Base-by-base conservation (phyloP, 495 filamentous ascomycete species). In the Xylaria curta region DNA sequence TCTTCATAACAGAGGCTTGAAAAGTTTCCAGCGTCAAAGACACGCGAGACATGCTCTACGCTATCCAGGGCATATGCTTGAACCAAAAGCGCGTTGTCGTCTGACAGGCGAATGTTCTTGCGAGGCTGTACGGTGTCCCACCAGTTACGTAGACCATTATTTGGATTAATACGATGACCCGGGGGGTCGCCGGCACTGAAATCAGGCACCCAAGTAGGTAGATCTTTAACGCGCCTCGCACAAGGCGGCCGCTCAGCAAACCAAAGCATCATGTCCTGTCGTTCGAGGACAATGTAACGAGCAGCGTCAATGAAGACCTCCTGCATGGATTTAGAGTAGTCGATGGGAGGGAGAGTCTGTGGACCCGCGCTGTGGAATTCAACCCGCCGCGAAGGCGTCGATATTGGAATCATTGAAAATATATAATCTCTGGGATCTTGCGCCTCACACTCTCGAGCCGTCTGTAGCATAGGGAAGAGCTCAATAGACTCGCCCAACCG, bases 121-220 rank as follows among this genome's bases (percentile, higher is more conserved):
- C 28, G 28, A 7, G 71, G 71, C n/a, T n/a, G 3, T 21, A 76
- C 51, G 0, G 12, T 49, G 0, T 72, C 67, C 76, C 76, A 78
- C 76, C 76, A 75, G 0, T 2, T 13, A 9, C 73, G 73, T 63
- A 77, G 71, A 33, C 74, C 74, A 6, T 13, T 2, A 13, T 59
- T 62, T 10, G 60, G 53, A 7, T 28, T 6, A 5, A 17, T 3
- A 13, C 19, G 36, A 40, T 44, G 6, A 21, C 44, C 28, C 4
- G 24, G 28, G 15, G 63, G 47, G 15, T 33, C 21, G 1, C 44
- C n/a, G 38, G 74, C 61, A 59, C 67, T 65, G 53, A 67, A 78
- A 51, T 78, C 76, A 0, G 75, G 71, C n/a, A 75, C 76, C 76
- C 76, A 78, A 36, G 33, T 73, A 53, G 75, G 75, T 12, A 78